These are phyloP conservation scores for Rosa chinensis DNA, from an alignment of 306 rosid genomes.

Conservation along the genomic window DNA sequence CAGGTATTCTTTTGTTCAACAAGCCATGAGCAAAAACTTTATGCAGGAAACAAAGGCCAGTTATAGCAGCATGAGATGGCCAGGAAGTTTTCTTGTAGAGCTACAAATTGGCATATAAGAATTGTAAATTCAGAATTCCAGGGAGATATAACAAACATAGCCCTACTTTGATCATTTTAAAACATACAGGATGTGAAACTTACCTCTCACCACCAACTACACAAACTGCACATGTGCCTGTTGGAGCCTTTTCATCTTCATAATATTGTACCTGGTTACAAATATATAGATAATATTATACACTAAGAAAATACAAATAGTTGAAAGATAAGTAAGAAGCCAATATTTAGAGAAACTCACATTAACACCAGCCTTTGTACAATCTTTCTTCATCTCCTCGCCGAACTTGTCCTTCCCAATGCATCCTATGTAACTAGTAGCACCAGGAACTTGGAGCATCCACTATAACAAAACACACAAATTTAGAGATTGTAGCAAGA, in stretches of 20 bases:
- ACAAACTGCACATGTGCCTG: slow-evolving; percentile 98
- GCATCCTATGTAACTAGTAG: slow-evolving; percentile 88
- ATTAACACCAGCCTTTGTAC: slow-evolving; percentile 72
- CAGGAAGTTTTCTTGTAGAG: background rate
- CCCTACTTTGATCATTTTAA: background rate
- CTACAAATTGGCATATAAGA: background rate
- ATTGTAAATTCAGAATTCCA: background rate
- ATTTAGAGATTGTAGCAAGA: background rate
- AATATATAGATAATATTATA: background rate
- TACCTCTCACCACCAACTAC: slow-evolving; percentile 92
- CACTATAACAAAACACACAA: slow-evolving; percentile 47
- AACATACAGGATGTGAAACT: background rate
- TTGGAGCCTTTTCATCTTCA: slow-evolving; percentile 77
- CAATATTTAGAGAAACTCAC: slow-evolving; percentile 45
- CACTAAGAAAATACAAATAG: background rate
- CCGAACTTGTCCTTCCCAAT: slow-evolving; percentile 95
- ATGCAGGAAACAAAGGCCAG: background rate
- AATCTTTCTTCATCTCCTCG: slow-evolving; percentile 79
- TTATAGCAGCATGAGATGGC: background rate
- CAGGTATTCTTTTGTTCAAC: slow-evolving; percentile 2
- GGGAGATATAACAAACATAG: background rate
- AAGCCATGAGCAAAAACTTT: slow-evolving; percentile 10
- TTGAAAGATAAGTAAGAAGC: slow-evolving; percentile 2
- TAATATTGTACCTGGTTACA: slow-evolving; percentile 74
- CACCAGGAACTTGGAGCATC: slow-evolving; percentile 87